Conservation (phyloP, 345 rosid genomes). For the Diplotaxis tenuifolia region DNA sequence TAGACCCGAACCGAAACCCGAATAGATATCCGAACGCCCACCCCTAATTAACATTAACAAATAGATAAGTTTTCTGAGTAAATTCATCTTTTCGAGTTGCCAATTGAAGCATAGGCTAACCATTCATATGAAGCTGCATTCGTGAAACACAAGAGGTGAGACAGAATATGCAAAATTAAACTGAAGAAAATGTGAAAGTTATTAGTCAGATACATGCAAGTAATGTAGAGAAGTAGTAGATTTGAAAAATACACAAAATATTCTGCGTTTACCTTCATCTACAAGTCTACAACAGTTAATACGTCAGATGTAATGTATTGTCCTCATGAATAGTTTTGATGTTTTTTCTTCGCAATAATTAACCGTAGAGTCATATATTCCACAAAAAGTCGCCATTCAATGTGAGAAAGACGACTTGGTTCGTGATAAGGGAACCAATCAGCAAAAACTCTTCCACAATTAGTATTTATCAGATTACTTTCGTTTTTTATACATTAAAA, state of each 20-base stretch:
- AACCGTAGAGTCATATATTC: neutral
- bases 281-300: neutral
- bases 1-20: too few relatives aligned
- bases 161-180: neutral
- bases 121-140: neutral
- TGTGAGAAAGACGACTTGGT: slow-evolving; percentile 5
- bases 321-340: neutral
- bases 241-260: neutral
- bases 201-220: slow-evolving; percentile 46
- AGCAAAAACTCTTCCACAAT: neutral
- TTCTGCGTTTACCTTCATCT: neutral
- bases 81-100: neutral
- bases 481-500: neutral
- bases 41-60: too few relatives aligned
- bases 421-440: neutral
- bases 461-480: neutral
- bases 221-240: slow-evolving; percentile 26
- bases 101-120: slow-evolving; percentile 7
- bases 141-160: neutral
- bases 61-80: too few relatives aligned
- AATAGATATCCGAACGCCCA: too few relatives aligned
- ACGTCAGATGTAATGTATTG: slow-evolving; percentile 17
- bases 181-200: neutral
- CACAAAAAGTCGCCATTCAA: slow-evolving; percentile 11
- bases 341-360: slow-evolving; percentile 9